Evolutionary conservation across 805 yeast genomes (phyloP), one percentile per base, ranked within the genome.

Genomic region (Osmozyma mogii): DNA sequence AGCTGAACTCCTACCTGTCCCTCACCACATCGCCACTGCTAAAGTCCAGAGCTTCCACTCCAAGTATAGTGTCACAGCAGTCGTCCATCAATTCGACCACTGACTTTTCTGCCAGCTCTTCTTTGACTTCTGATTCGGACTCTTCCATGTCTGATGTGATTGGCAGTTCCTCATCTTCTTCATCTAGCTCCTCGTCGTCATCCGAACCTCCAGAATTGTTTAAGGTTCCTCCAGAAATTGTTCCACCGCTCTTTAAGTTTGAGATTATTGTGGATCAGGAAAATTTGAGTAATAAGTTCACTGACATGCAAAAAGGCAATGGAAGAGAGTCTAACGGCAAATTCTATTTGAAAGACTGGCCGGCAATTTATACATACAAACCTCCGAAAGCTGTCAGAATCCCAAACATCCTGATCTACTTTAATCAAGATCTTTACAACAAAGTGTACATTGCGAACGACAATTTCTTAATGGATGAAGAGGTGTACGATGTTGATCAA

Each of bases 231-330:
- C 73, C 76, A 3, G 70, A 65, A 16, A 50, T 69, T 7, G 47
- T 56, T 17, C 44, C 70, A 22, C 75, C 72, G n/a, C 40, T 56
- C 15, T 66, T 55, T 45, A 67, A 49, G 40, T 70, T 69, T 45
- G 72, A 68, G 22, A 44, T 72, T 21, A 53, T 60, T 4, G 45
- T 63, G 31, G 67, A 33, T 28, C 17, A 35, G 35, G n/a, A 50
- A 47, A 22, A 55, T 27, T 26, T 27, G 33, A 21, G 33, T 54
- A 33, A 46, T 52, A 12, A 30, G 32, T 17, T 29, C 25, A 18
- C 39, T 25, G 25, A 27, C 22, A 37, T 41, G 16, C 58, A 60
- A 4, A 17, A 24, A 13, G 24, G 33, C n/a, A 58, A 58, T 11
- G 39, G 34, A 24, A 40, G n/a, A n/a, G n/a, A 17, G 9, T 6